A percentile compares a stretch with the other conserved stretches of the same genome.
Evolutionary conservation across 2,329 filamentous ascomycete species (phyloP).

Genomic region (Ophidiomyces ophidiicola): DNA sequence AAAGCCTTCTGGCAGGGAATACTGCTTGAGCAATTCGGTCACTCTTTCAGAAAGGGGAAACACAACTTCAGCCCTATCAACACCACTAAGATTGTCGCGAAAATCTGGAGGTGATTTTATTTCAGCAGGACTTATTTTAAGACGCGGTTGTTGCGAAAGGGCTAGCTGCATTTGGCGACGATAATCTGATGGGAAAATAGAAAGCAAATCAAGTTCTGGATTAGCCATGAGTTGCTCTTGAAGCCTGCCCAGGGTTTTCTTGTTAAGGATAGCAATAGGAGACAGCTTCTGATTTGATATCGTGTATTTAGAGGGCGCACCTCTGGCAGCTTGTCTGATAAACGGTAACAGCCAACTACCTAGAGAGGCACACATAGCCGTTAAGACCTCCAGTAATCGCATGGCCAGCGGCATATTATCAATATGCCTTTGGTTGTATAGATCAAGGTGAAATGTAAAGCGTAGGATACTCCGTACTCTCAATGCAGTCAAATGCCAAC

Average conservation of each 20-base stretch:
- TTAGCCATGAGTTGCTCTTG: conserved; percentile 12
- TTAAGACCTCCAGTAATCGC: too few relatives aligned
- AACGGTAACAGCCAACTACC: too few relatives aligned
- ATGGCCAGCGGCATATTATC: too few relatives aligned
- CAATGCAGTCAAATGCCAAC: too few relatives aligned
- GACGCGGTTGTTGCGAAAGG: conserved; percentile 9
- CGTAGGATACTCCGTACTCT: too few relatives aligned
- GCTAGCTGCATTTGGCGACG: conserved; percentile 17
- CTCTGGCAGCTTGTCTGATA: too few relatives aligned
- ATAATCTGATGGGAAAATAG: conserved; percentile 17
- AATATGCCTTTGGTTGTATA: too few relatives aligned
- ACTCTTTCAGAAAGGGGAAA: conserved; percentile 19
- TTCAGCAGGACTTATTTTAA: conserved; percentile 3
- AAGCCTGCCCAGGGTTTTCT: conserved; percentile 14
- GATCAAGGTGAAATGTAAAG: too few relatives aligned
- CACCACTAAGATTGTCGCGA: conserved; percentile 16
- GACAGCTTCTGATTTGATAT: conserved; percentile 13
- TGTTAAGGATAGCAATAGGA: conserved; percentile 16
- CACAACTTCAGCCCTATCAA: conserved; percentile 17
- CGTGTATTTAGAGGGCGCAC: too few relatives aligned
- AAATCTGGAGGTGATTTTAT: conserved; percentile 15
- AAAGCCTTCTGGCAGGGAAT: not conserved
- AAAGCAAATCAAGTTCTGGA: conserved; percentile 18
- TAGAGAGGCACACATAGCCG: too few relatives aligned
- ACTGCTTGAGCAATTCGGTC: conserved; percentile 13